A percentile compares a stretch with the other conserved stretches of the same genome.
phyloP scores from a whole-genome alignment of 495 filamentous ascomycete genomes.

The Penicillium argentinense region DNA sequence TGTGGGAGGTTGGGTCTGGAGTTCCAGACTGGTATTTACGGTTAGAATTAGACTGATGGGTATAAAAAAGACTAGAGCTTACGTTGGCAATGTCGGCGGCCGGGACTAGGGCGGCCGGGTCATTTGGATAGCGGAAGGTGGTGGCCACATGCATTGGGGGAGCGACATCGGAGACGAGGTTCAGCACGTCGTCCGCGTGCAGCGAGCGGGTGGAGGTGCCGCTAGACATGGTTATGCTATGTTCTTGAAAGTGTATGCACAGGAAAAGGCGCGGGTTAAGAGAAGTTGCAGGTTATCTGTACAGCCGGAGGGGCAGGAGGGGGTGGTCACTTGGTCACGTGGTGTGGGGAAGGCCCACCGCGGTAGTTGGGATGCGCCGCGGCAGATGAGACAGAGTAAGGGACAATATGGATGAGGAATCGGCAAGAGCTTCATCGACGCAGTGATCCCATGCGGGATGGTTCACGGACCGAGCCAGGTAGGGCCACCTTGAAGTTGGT shows the following conservation, averaged over 20 bases:
- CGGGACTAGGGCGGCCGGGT: constrained; percentile 62
- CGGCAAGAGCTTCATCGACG: constrained; percentile 33
- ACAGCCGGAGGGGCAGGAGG: constrained; percentile 16
- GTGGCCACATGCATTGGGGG: constrained; percentile 85
- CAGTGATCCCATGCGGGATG: constrained; percentile 51
- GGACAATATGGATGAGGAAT: constrained; percentile 5
- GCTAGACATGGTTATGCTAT: constrained; percentile 30
- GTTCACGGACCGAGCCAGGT: constrained; percentile 47
- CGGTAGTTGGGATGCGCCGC: too few relatives aligned
- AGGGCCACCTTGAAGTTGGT: constrained; percentile 43
- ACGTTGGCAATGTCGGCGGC: constrained; percentile 35
- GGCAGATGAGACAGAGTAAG: constrained; percentile 1
- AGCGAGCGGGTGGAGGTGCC: constrained; percentile 67
- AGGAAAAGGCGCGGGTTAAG: constrained; percentile 4
- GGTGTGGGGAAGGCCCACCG: constrained; percentile 9
- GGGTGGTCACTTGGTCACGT: constrained; percentile 24
- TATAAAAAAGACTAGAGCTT: constrained; percentile 14
- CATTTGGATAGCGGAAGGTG: constrained; percentile 75
- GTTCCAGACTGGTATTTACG: constrained; percentile 14
- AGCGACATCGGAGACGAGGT: constrained; percentile 71
- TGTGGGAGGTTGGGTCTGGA: constrained; percentile 30
- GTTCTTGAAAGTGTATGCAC: constrained; percentile 30
- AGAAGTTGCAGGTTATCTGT: constrained; percentile 10
- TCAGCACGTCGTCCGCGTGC: constrained; percentile 81
- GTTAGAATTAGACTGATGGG: neutral